Evolutionary conservation across 2,329 filamentous ascomycete species (phyloP).

Genomic region (Tolypocladium guangdongense): DNA sequence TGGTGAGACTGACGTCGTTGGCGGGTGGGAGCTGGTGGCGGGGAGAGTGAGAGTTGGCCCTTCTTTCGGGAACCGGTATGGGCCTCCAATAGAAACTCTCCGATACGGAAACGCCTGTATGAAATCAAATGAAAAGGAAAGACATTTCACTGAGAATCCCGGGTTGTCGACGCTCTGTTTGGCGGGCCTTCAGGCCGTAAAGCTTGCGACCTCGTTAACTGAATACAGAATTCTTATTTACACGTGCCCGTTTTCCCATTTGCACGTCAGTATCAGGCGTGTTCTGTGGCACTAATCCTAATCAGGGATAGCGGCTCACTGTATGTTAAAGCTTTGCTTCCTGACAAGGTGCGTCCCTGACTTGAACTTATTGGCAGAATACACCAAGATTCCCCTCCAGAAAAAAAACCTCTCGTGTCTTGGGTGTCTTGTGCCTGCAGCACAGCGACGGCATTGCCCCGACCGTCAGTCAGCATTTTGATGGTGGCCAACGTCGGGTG

Average conservation of each 20-base stretch:
- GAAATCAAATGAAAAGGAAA: not conserved
- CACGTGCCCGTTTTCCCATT: too few relatives aligned
- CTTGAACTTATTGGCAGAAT: too few relatives aligned
- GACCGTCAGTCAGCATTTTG: not conserved
- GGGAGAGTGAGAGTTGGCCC: not conserved
- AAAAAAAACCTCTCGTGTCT: too few relatives aligned
- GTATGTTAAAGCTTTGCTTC: too few relatives aligned
- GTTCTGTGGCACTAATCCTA: too few relatives aligned
- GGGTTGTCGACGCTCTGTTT: not conserved
- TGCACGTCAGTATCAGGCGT: too few relatives aligned
- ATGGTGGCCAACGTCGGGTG: not conserved
- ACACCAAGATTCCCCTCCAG: too few relatives aligned
- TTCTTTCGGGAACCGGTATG: not conserved
- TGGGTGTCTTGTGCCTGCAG: too few relatives aligned
- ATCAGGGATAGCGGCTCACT: too few relatives aligned
- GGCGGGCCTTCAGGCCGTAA: not conserved
- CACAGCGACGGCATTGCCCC: not conserved
- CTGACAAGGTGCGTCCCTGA: too few relatives aligned
- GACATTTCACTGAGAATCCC: not conserved
- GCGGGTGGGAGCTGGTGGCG: not conserved
- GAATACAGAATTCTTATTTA: too few relatives aligned
- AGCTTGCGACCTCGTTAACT: not conserved
- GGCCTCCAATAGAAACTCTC: not conserved
- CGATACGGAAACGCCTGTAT: not conserved
- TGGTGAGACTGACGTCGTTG: conserved; percentile 2